Base-by-base conservation (phyloP, 768 basidiomycete genomes). In the Podaxis sp. region DNA sequence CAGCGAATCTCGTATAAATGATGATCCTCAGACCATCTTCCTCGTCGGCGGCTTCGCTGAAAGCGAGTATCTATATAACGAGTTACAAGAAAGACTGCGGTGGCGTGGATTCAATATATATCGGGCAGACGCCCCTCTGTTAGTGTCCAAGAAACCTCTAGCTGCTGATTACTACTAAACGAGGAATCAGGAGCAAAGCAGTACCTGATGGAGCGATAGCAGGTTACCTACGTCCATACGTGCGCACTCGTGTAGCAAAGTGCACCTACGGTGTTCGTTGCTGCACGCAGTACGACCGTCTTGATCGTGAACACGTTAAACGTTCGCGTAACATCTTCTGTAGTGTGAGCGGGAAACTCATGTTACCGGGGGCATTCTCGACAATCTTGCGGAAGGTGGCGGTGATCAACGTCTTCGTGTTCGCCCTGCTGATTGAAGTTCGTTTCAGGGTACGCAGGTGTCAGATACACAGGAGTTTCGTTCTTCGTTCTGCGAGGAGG, bases 41-140 rank as follows among this genome's bases (percentile, higher is more conserved):
- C 74, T 85, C 1, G 82, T 84, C 11, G 83, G 84, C 15, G 84
- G 83, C 0, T 85, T 85, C 67, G 80, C 80, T 17, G 79, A 81
- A 0, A 83, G 79, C 64, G 77, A 81, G 50, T 84, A 79, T 75
- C 68, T 85, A 15, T 80, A 75, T 63, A 62, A 71, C 0, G 69
- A 75, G 57, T 72, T 85, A 1, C 76, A 74, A 58, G 70, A 67
- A 57, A 61, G 69, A 8, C 68, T 85, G 12, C 71, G 69, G 2
- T 63, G 70, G 3, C 66, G 72, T 0, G 75, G 77, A 33, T 65
- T 81, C 46, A 71, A 66, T 40, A 65, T 84, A 8, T 76, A 73
- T 60, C 73, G 80, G 12, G 83, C 83, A 0, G 81, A 83, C 64
- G 77, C 74, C 19, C 78, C 80, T 49, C 71, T 81, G 84, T 84